Conservation (phyloP, 768 basidiomycete species). For the Psilocybe subaeruginosa region DNA sequence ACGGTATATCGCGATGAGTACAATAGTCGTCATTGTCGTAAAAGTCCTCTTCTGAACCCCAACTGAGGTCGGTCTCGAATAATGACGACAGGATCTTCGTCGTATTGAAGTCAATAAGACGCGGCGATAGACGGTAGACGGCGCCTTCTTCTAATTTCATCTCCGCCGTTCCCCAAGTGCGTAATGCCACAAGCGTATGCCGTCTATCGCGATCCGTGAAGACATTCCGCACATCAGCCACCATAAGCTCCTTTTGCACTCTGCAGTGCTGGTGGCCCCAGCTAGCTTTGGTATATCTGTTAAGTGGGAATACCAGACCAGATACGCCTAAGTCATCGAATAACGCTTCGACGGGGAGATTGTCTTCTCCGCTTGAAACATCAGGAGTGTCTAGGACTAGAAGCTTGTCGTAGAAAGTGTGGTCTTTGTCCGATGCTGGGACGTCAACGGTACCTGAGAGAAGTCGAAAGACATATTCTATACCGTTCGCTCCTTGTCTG, state of each 20-base stretch:
- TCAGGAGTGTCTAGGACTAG: constrained; percentile 37
- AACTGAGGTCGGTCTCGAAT: constrained; percentile 48
- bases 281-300: constrained; percentile 33
- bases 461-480: constrained; percentile 41
- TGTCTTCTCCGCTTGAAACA: constrained; percentile 25
- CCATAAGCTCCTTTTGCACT: constrained; percentile 39
- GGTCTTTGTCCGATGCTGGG: constrained; percentile 39
- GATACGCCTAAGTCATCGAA: constrained; percentile 54
- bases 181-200: constrained; percentile 38
- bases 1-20: constrained; percentile 34
- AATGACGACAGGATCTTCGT: constrained; percentile 47
- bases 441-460: constrained; percentile 46
- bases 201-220: constrained; percentile 27
- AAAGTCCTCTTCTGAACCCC: constrained; percentile 23
- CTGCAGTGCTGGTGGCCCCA: constrained; percentile 41
- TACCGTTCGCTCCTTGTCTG: constrained; percentile 28
- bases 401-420: constrained; percentile 47
- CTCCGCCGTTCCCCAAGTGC: constrained; percentile 38
- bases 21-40: constrained; percentile 10
- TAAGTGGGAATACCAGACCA: constrained; percentile 47
- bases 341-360: constrained; percentile 47
- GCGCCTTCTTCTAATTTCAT: constrained; percentile 32
- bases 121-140: constrained; percentile 48
- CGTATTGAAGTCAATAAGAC: constrained; percentile 58
- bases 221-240: constrained; percentile 48